phyloP scores from a whole-genome alignment of 768 basidiomycete genomes.

The Kwoniella botswanensis region DNA sequence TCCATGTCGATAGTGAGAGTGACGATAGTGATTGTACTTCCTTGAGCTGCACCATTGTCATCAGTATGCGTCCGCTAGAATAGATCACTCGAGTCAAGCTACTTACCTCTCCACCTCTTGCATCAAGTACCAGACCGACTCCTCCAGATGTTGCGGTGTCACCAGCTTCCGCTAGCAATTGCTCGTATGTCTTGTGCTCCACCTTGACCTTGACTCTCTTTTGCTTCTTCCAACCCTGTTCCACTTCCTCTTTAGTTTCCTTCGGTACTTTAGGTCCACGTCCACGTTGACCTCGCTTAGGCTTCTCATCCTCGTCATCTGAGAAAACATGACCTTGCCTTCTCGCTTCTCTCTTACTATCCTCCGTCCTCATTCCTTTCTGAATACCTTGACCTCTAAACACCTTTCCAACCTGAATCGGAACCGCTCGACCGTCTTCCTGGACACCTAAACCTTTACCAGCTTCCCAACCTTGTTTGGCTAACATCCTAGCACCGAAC shows the following conservation, averaged over 20 bases:
- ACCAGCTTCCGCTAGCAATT: constrained; percentile 87
- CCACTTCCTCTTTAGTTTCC: constrained; percentile 63
- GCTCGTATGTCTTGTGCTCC: constrained; percentile 95
- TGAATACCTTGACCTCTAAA: constrained; percentile 52
- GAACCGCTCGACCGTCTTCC: constrained; percentile 55
- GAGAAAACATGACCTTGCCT: constrained; percentile 49
- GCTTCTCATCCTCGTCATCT: constrained; percentile 54
- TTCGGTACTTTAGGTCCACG: constrained; percentile 17
- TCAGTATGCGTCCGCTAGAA: not conserved
- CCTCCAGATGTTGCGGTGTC: constrained; percentile 62
- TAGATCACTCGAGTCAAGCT: not conserved
- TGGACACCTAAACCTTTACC: constrained; percentile 61
- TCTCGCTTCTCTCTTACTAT: constrained; percentile 57
- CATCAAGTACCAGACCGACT: constrained; percentile 89
- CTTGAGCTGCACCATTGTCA: constrained; percentile 65
- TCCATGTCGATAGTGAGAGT: constrained; percentile 73
- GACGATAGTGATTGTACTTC: constrained; percentile 86
- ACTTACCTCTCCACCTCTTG: constrained; percentile 86
- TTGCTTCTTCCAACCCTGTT: constrained; percentile 77
- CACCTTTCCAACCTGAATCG: constrained; percentile 49
- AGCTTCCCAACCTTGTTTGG: constrained; percentile 93
- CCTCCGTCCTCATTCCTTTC: constrained; percentile 56
- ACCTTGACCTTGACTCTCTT: constrained; percentile 83
- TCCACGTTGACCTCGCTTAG: constrained; percentile 31
- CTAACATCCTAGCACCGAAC: constrained; percentile 86